These are phyloP conservation scores for Penicillium rolfsii DNA, from an alignment of 2,329 filamentous ascomycete genomes.

Conservation along the genomic window DNA sequence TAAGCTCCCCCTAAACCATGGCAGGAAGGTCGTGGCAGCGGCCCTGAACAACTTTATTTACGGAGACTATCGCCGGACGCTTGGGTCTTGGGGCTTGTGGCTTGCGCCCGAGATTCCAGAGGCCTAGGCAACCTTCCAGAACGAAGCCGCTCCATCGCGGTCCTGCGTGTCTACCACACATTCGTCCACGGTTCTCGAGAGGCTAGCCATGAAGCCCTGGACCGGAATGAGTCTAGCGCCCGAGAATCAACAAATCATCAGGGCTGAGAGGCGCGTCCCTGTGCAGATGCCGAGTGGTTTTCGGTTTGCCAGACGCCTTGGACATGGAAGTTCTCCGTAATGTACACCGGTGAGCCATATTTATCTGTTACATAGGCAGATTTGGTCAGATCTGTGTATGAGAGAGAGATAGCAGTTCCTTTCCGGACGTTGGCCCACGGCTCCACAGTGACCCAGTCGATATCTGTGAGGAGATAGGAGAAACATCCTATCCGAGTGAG, in stretches of 20 bases:
- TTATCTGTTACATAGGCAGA: conserved; percentile 28
- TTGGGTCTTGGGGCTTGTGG: background rate
- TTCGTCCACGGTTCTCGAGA: conserved; percentile 1
- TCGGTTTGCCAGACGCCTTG: background rate
- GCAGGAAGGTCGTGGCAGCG: conserved; percentile 7
- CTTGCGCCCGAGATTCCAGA: background rate
- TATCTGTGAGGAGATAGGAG: conserved; percentile 9
- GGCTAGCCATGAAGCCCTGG: background rate
- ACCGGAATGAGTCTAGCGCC: conserved; percentile 10
- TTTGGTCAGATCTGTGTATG: conserved; percentile 18
- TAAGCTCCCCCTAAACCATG: background rate
- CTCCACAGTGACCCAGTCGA: conserved; percentile 21
- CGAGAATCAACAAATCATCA: background rate
- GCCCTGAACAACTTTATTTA: background rate
- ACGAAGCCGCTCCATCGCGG: conserved; percentile 15
- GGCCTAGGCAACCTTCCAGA: conserved; percentile 11
- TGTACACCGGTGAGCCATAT: conserved; percentile 5
- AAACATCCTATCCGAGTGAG: conserved; percentile 3
- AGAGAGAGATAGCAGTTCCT: conserved; percentile 19
- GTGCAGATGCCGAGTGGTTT: background rate
- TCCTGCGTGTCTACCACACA: conserved; percentile 7
- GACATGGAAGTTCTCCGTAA: background rate
- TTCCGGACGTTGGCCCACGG: conserved; percentile 15
- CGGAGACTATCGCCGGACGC: background rate
- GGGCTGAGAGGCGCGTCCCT: background rate